phyloP scores from a whole-genome alignment of 2,329 filamentous ascomycete species.

The Lecanoromycetidae sp. region DNA sequence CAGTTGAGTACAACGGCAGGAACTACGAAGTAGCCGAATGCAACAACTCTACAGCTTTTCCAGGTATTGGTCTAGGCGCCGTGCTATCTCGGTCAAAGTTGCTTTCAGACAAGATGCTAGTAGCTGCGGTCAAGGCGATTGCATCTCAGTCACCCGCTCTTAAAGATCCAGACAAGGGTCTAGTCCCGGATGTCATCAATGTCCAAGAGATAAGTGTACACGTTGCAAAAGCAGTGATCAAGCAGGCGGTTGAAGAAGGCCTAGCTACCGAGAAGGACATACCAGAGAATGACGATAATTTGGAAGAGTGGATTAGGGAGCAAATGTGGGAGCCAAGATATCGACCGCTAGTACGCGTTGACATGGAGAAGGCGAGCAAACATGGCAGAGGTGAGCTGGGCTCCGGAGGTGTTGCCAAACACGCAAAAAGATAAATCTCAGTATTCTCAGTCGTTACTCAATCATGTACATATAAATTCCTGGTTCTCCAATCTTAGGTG shows the following conservation, averaged over 20 bases:
- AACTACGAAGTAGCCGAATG: conserved; percentile 61
- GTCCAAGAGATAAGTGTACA: conserved; percentile 65
- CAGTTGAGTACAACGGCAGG: conserved; percentile 49
- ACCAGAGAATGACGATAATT: conserved; percentile 39
- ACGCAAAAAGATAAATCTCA: background rate
- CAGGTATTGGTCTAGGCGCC: conserved; percentile 69
- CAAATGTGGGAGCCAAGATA: conserved; percentile 74
- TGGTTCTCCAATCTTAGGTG: conserved; percentile 18
- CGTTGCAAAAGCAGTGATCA: conserved; percentile 65
- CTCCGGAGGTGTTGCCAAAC: conserved; percentile 22
- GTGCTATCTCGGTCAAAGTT: conserved; percentile 56
- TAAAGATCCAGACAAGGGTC: conserved; percentile 48
- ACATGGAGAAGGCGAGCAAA: conserved; percentile 40
- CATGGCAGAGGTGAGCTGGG: conserved; percentile 49
- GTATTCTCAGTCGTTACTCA: background rate
- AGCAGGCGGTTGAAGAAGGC: conserved; percentile 55
- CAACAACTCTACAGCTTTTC: conserved; percentile 79
- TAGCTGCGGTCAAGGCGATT: conserved; percentile 64
- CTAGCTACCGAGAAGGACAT: conserved; percentile 55
- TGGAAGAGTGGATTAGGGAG: conserved; percentile 60
- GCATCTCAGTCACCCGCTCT: conserved; percentile 60
- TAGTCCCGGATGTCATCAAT: conserved; percentile 64
- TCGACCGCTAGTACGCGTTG: conserved; percentile 48
- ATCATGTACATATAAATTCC: background rate
- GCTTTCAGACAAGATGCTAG: conserved; percentile 67